Evolutionary conservation across 371 early-diverging fungal genomes (phyloP).

Genomic region (Blyttiomyces sp.): DNA sequence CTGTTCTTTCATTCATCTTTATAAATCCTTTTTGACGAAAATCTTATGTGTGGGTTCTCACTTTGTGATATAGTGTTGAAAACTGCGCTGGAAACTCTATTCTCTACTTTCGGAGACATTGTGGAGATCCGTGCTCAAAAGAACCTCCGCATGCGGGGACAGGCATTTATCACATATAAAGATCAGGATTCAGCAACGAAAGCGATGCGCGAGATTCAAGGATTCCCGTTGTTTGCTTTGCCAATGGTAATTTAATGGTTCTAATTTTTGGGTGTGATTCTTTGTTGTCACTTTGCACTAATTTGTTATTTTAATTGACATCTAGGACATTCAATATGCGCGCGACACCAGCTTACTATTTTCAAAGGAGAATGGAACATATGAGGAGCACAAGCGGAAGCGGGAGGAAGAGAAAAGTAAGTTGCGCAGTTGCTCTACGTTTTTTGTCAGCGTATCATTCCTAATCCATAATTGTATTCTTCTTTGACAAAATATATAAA

Average conservation of each 20-base stretch:
- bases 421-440: background rate
- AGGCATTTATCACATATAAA: conserved; percentile 74
- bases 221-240: conserved; percentile 54
- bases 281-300: background rate
- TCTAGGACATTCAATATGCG: conserved; percentile 45
- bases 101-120: conserved; percentile 57
- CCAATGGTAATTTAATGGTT: conserved; percentile 40
- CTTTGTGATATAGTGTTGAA: too few species aligned
- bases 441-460: background rate
- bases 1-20: too few species aligned
- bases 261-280: background rate
- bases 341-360: conserved; percentile 29
- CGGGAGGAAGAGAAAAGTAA: conserved; percentile 61
- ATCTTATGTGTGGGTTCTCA: background rate
- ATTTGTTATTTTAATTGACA: background rate
- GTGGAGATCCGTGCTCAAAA: conserved; percentile 65
- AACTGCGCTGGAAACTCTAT: conserved; percentile 47
- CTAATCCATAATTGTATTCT: background rate
- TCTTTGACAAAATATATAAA: conserved; percentile 11
- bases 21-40: too few species aligned
- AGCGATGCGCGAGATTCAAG: conserved; percentile 56
- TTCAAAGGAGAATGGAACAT: conserved; percentile 24
- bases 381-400: conserved; percentile 44
- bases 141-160: conserved; percentile 73
- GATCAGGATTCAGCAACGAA: conserved; percentile 57